A percentile compares a stretch with the other conserved stretches of the same genome.
Evolutionary conservation across 2,329 filamentous ascomycete genomes (phyloP).

Genomic region (Colletotrichum paranaense): DNA sequence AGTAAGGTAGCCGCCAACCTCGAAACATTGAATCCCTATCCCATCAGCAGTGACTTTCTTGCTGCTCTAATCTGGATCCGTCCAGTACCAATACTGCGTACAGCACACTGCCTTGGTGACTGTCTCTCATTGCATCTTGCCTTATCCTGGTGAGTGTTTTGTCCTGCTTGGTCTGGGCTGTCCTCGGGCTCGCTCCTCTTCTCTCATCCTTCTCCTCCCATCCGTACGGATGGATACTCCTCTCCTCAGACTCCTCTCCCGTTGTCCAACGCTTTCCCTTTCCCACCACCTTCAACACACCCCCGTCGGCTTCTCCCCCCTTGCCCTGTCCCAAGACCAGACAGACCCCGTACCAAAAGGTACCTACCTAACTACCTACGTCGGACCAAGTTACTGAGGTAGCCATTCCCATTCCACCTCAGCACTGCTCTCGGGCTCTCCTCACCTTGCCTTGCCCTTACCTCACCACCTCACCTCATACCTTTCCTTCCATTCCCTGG

Average conservation of each 20-base stretch:
- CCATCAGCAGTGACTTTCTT: background rate
- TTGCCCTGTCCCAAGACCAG: slow-evolving; percentile 8
- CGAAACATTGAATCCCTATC: too few species aligned
- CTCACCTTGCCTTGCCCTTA: background rate
- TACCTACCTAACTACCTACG: background rate
- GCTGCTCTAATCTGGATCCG: background rate
- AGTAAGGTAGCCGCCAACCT: too few species aligned
- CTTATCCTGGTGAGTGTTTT: slow-evolving; percentile 8
- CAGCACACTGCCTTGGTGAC: background rate
- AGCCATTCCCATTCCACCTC: too few species aligned
- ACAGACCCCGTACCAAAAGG: background rate
- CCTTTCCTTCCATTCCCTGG: background rate
- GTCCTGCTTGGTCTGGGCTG: background rate
- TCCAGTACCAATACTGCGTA: background rate
- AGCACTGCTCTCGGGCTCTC: background rate
- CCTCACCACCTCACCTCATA: background rate
- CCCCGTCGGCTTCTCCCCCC: slow-evolving; percentile 9
- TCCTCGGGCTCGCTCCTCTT: background rate
- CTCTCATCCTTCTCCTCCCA: background rate
- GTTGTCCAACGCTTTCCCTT: slow-evolving; percentile 1
- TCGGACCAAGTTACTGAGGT: too few species aligned
- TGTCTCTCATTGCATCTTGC: too few species aligned
- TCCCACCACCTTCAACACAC: slow-evolving; percentile 9
- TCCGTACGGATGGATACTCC: background rate
- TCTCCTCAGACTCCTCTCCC: background rate